Conservation (phyloP, 306 rosid species). For the Hippophae rhamnoides region DNA sequence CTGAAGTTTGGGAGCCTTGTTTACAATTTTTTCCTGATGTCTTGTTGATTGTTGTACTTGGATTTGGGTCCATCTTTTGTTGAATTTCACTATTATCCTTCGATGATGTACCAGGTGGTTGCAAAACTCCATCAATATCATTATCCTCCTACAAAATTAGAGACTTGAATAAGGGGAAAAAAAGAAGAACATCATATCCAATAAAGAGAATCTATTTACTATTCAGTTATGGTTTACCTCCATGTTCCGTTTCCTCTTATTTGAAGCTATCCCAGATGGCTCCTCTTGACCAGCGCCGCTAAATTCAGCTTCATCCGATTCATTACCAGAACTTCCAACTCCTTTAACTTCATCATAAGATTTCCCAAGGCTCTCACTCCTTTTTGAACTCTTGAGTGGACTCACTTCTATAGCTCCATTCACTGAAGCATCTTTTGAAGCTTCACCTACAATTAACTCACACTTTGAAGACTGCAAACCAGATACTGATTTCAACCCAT, state of each 20-base stretch:
- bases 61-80: conserved; percentile 48
- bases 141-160: conserved; percentile 40
- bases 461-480: conserved; percentile 38
- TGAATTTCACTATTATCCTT: conserved; percentile 43
- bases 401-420: conserved; percentile 40
- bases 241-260: conserved; percentile 76
- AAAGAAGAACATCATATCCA: background rate
- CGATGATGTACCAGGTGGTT: conserved; percentile 32
- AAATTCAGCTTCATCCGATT: conserved; percentile 64
- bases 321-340: conserved; percentile 40
- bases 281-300: conserved; percentile 50
- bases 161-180: conserved; percentile 7
- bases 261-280: conserved; percentile 41
- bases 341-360: conserved; percentile 62
- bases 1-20: conserved; percentile 71
- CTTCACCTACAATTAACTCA: conserved; percentile 39
- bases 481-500: conserved; percentile 28
- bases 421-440: conserved; percentile 36
- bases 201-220: background rate
- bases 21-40: conserved; percentile 51
- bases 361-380: conserved; percentile 32
- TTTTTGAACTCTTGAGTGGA: conserved; percentile 44
- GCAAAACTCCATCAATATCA: conserved; percentile 40
- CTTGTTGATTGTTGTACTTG: conserved; percentile 39
- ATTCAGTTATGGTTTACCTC: conserved; percentile 38